Percentiles rank a stretch among this genome's conserved stretches.
These are phyloP conservation scores for Teunomyces funiuensis DNA, from an alignment of 805 yeast species.

Conservation along the genomic window DNA sequence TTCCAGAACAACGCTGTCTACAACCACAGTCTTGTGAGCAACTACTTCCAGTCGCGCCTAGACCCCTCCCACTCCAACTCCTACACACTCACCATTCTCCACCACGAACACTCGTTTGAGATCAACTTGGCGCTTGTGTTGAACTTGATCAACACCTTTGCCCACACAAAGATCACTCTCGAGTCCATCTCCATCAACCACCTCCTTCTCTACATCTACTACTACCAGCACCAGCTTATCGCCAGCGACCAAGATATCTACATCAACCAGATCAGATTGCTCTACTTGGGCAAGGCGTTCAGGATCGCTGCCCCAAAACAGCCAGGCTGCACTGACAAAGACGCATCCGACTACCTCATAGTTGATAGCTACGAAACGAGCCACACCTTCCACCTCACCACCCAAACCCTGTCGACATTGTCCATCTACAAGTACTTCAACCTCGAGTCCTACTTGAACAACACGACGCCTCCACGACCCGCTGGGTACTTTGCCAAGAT, in stretches of 20 bases:
- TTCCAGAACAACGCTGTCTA: conserved; percentile 8
- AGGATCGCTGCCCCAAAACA: conserved; percentile 11
- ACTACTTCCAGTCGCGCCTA: conserved; percentile 10
- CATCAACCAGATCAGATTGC: conserved; percentile 19
- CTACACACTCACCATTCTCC: neutral
- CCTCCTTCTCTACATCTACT: conserved; percentile 18
- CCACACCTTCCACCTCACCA: conserved; percentile 11
- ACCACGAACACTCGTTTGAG: conserved; percentile 13
- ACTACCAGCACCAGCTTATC: conserved; percentile 12
- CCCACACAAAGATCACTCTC: conserved; percentile 3
- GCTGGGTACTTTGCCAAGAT: neutral
- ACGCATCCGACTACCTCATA: conserved; percentile 11
- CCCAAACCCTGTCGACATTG: neutral
- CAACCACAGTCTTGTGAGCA: conserved; percentile 10
- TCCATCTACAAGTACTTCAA: conserved; percentile 15
- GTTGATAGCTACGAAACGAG: conserved; percentile 7
- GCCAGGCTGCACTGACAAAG: neutral
- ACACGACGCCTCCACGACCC: neutral
- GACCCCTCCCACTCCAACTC: neutral
- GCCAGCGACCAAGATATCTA: conserved; percentile 3
- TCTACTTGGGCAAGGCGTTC: conserved; percentile 19
- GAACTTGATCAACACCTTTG: conserved; percentile 14
- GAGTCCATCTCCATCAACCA: conserved; percentile 18
- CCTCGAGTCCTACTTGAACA: conserved; percentile 11
- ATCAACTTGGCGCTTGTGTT: conserved; percentile 16